These are phyloP conservation scores for Suaeda aralocaspica DNA, from an alignment of 148 eudicot genomes.

Conservation along the genomic window DNA sequence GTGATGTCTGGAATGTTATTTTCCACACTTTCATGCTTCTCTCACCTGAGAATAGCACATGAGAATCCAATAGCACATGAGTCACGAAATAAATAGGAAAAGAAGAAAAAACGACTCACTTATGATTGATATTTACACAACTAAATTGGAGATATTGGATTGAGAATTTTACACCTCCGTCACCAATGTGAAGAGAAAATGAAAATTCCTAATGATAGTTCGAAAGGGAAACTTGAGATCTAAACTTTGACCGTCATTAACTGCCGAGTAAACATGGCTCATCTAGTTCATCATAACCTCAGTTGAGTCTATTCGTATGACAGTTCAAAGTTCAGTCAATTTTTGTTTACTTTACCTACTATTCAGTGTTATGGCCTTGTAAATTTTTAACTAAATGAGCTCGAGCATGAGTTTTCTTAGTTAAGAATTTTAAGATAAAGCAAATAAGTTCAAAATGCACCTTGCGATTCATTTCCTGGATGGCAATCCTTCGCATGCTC, in stretches of 20 bases:
- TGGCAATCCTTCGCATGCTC: conserved; percentile 90
- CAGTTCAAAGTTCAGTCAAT: background rate
- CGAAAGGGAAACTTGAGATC: background rate
- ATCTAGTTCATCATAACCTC: too few relatives aligned
- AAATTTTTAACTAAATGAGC: background rate
- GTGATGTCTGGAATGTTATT: too few relatives aligned
- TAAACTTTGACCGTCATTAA: background rate
- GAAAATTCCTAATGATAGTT: background rate
- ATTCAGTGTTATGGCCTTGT: background rate
- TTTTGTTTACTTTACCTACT: background rate
- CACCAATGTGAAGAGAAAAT: background rate
- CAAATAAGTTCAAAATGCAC: conserved; percentile 29
- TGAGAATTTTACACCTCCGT: background rate
- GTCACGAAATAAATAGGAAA: background rate
- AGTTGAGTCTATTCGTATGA: too few relatives aligned
- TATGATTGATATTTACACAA: too few relatives aligned
- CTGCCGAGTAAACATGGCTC: background rate
- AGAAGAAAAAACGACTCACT: background rate
- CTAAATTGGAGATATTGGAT: too few relatives aligned
- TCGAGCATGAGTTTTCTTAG: background rate
- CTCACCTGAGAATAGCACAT: background rate
- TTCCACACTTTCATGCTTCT: background rate
- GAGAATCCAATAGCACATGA: background rate
- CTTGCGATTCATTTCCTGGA: conserved; percentile 98
- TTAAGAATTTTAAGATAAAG: background rate